These are phyloP conservation scores for Trichocomaceae sp. DNA, from an alignment of 2,329 filamentous ascomycete species.

Conservation along the genomic window DNA sequence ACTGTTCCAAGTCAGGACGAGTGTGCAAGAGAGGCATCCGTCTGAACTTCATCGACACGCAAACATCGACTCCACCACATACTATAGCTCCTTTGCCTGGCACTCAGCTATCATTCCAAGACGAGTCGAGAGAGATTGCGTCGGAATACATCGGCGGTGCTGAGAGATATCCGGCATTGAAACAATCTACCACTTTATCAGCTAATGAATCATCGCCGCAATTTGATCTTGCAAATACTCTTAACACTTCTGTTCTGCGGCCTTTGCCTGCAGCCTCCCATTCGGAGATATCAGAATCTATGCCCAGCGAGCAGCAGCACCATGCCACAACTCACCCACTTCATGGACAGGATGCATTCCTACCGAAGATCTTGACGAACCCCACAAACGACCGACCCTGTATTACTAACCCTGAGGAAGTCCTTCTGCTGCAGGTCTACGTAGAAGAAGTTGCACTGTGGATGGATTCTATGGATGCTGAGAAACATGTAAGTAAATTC, in stretches of 20 bases:
- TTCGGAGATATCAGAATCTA: slow-evolving; percentile 22
- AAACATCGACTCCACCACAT: slow-evolving; percentile 61
- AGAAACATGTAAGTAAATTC: slow-evolving; percentile 57
- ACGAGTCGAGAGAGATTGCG: slow-evolving; percentile 84
- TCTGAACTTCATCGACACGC: slow-evolving; percentile 85
- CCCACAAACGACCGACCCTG: slow-evolving; percentile 51
- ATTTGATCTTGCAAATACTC: slow-evolving; percentile 27
- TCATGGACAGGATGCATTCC: slow-evolving; percentile 24
- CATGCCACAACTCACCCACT: slow-evolving; percentile 18
- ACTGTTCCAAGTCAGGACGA: slow-evolving; percentile 82
- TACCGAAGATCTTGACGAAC: slow-evolving; percentile 35
- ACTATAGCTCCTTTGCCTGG: slow-evolving; percentile 54
- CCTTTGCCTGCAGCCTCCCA: slow-evolving; percentile 41
- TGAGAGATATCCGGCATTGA: slow-evolving; percentile 60
- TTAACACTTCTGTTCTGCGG: slow-evolving; percentile 41
- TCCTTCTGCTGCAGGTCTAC: slow-evolving; percentile 86
- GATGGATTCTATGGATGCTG: slow-evolving; percentile 87
- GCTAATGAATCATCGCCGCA: slow-evolving; percentile 19
- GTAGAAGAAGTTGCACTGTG: slow-evolving; percentile 83
- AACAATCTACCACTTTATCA: slow-evolving; percentile 28
- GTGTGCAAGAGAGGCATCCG: slow-evolving; percentile 79
- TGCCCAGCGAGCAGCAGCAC: slow-evolving; percentile 23
- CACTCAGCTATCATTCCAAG: slow-evolving; percentile 71
- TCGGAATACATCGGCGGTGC: slow-evolving; percentile 80
- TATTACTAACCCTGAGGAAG: slow-evolving; percentile 67